These are phyloP conservation scores for Botrytis fabae DNA, from an alignment of 2,329 filamentous ascomycete genomes.

Conservation along the genomic window DNA sequence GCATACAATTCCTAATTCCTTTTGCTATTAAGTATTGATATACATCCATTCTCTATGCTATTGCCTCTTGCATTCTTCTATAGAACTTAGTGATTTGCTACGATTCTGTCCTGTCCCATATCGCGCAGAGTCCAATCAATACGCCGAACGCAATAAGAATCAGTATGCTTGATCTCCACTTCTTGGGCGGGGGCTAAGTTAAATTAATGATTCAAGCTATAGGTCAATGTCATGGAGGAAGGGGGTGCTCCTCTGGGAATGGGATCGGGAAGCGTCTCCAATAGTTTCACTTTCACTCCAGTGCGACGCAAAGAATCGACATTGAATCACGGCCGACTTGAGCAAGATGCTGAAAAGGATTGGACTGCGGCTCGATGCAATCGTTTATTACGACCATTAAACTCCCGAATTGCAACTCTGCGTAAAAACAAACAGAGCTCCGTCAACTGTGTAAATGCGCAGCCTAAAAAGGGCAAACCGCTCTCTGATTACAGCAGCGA, in stretches of 20 bases:
- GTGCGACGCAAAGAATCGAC: slow-evolving; percentile 34
- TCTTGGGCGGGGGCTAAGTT: neutral
- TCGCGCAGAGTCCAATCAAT: slow-evolving; percentile 3
- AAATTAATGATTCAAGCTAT: neutral
- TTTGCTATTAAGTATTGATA: neutral
- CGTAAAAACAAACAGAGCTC: slow-evolving; percentile 40
- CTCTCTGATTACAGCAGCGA: neutral
- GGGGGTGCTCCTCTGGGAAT: neutral
- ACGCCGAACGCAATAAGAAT: neutral
- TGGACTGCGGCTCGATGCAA: slow-evolving; percentile 49
- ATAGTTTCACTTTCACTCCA: slow-evolving; percentile 39
- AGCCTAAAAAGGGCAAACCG: slow-evolving; percentile 13
- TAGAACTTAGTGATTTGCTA: slow-evolving; percentile 21
- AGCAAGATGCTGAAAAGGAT: slow-evolving; percentile 33
- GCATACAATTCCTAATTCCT: neutral
- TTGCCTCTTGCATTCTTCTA: neutral
- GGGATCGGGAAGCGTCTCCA: slow-evolving; percentile 16
- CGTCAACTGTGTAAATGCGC: slow-evolving; percentile 7
- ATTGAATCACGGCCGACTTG: slow-evolving; percentile 28
- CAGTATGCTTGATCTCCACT: slow-evolving; percentile 4
- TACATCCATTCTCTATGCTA: neutral
- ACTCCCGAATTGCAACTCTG: slow-evolving; percentile 46
- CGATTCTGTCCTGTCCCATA: neutral
- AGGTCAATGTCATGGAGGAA: slow-evolving; percentile 22
- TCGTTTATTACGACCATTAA: slow-evolving; percentile 46